Evolutionary conservation across 257 asterid genomes (phyloP), one percentile per base, ranked within the genome.

Genomic region (Solanum acaule): DNA sequence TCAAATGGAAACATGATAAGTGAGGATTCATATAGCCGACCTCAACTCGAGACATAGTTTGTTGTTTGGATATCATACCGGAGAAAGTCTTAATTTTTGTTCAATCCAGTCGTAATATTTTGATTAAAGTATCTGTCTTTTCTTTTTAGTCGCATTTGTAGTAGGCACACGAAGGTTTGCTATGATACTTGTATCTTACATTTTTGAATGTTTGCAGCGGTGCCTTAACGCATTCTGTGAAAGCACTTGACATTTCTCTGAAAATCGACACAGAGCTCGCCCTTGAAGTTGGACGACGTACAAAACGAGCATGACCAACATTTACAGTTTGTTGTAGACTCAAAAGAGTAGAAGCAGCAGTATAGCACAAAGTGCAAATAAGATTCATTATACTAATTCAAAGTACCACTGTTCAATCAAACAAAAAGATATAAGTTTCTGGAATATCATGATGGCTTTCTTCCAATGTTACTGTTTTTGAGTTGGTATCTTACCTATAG

Each of bases 191-290:
- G 34, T 46, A 25, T 61, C 23, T 40, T 25, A 10, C 37, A 63
- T 73, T 85, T 83, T 85, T 83, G 10, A 71, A 23, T 59, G 63
- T 79, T 79, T 92, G 95, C 98, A 97, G 98, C 46, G 99, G 99
- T 68, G 97, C 98, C 15, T 89, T 97, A 85, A 96, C 99, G 3
- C 99, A 97, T 90, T 97, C 99, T 5, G 99, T 97, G 27, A 97
- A 95, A 94, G 99, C 99, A 44, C 98, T 97, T 8, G 99, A 97
- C 89, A 97, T 96, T 59, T 96, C 99, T 68, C 79, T 97, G 94
- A 97, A 97, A 85, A 97, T 97, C 52, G 99, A 97, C 35, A 96
- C 98, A n/a, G 95, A 93, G 92, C 99, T 97, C n/a, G 99, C 99
- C 23, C 98, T 96, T 73, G 92, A 92, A 92, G 98, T 97, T 70